A percentile compares a stretch with the other conserved stretches of the same genome.
Conservation (phyloP, 768 basidiomycete genomes). For the Daedaleopsis sinensis region DNA sequence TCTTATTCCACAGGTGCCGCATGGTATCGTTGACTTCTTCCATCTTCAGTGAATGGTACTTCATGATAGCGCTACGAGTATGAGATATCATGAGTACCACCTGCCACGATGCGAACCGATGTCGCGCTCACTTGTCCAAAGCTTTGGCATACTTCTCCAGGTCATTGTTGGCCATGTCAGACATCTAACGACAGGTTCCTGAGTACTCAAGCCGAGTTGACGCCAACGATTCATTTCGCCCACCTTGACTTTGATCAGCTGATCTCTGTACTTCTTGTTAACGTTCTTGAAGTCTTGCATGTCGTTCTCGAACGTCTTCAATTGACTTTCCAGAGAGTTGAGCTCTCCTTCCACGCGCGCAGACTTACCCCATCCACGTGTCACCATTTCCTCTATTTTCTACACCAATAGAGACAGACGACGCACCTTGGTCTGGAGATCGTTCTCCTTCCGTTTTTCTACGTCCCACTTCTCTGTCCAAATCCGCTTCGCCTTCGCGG, state of each 20-base stretch:
- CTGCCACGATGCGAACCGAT: neutral
- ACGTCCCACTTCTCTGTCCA: constrained; percentile 81
- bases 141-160: constrained; percentile 98
- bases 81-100: constrained; percentile 19
- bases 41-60: constrained; percentile 97
- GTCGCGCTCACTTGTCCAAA: constrained; percentile 78
- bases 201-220: neutral
- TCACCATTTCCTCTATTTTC: neutral
- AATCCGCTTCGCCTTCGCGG: constrained; percentile 78
- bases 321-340: constrained; percentile 66
- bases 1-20: constrained; percentile 97
- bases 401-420: neutral
- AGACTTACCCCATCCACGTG: constrained; percentile 46
- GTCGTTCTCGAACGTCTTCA: constrained; percentile 68
- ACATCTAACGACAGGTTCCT: constrained; percentile 58
- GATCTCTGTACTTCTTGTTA: constrained; percentile 84
- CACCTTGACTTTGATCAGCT: constrained; percentile 94
- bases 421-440: constrained; percentile 68
- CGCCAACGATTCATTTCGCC: neutral
- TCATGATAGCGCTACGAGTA: constrained; percentile 88
- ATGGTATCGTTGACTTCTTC: constrained; percentile 99
- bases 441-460: constrained; percentile 73
- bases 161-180: constrained; percentile 97
- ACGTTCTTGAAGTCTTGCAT: constrained; percentile 86
- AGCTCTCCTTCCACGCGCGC: constrained; percentile 86